A percentile compares a stretch with the other conserved stretches of the same genome.
Conservation (phyloP, 1,284 basidiomycete genomes). For the Neolentinus lepideus region DNA sequence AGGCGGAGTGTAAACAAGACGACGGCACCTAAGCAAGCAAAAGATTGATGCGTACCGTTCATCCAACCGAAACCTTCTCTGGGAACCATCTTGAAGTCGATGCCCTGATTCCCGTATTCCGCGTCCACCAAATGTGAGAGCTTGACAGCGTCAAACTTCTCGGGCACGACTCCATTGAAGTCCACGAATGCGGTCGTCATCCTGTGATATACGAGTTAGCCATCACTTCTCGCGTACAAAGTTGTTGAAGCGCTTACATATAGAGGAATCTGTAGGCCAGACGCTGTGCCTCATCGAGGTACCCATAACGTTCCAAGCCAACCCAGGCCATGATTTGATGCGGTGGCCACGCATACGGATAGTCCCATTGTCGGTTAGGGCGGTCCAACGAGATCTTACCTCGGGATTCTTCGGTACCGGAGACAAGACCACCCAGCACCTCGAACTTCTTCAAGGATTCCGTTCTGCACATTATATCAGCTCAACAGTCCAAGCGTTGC, state of each 20-base stretch:
- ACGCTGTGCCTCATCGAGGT: conserved; percentile 88
- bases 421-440: conserved; percentile 91
- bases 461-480: conserved; percentile 7
- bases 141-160: conserved; percentile 98
- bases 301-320: conserved; percentile 93
- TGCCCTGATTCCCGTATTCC: conserved; percentile 97
- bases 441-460: conserved; percentile 93
- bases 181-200: conserved; percentile 91
- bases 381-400: conserved; percentile 93
- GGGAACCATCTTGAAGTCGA: conserved; percentile 95
- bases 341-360: conserved; percentile 89
- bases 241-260: conserved; percentile 51
- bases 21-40: conserved; percentile 2
- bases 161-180: conserved; percentile 95
- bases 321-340: conserved; percentile 98
- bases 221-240: no score
- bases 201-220: conserved; percentile 31
- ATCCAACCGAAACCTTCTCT: conserved; percentile 98
- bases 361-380: conserved; percentile 99
- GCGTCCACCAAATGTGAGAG: conserved; percentile 94
- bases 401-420: conserved; percentile 94
- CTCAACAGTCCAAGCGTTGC: conserved; percentile 5
- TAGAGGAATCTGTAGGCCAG: conserved; percentile 95
- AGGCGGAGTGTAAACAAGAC: conserved; percentile 1
- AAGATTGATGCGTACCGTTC: conserved; percentile 55